Evolutionary conservation across 73 alveolate genomes (phyloP).

Genomic region (Vitrella brassicaformis): DNA sequence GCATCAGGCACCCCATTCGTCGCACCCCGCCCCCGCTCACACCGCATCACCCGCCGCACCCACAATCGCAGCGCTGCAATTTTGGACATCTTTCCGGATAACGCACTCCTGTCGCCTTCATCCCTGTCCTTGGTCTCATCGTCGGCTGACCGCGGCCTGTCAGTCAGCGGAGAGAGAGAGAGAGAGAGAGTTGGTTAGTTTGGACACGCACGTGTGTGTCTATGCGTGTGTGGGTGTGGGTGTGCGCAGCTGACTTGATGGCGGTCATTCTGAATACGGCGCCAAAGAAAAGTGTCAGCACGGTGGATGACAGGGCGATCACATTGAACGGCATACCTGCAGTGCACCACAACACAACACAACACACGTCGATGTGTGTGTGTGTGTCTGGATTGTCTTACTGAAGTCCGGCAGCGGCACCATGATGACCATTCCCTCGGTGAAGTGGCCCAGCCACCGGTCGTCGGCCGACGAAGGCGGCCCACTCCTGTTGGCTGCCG

Average conservation of each 20-base stretch:
- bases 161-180: background rate
- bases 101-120: background rate
- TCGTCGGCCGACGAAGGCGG: too few species aligned
- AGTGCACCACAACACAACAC: background rate
- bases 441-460: background rate
- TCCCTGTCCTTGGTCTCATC: background rate
- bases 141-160: background rate
- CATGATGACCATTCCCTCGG: slow-evolving; percentile 1
- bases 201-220: too few species aligned
- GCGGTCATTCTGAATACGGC: background rate
- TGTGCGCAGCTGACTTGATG: background rate
- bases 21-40: too few species aligned
- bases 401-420: slow-evolving; percentile 1
- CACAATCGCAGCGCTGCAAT: too few species aligned
- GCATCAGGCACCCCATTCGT: too few species aligned
- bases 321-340: slow-evolving; percentile 4
- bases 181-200: background rate
- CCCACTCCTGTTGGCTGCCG: too few species aligned
- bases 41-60: too few species aligned
- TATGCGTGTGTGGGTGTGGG: too few species aligned
- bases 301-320: background rate
- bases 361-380: background rate
- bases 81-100: too few species aligned
- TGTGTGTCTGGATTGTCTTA: background rate
- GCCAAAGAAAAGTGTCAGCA: background rate